Base-by-base conservation (phyloP, 352 stramenopile species). In the Thalassiosira mediterranea region DNA sequence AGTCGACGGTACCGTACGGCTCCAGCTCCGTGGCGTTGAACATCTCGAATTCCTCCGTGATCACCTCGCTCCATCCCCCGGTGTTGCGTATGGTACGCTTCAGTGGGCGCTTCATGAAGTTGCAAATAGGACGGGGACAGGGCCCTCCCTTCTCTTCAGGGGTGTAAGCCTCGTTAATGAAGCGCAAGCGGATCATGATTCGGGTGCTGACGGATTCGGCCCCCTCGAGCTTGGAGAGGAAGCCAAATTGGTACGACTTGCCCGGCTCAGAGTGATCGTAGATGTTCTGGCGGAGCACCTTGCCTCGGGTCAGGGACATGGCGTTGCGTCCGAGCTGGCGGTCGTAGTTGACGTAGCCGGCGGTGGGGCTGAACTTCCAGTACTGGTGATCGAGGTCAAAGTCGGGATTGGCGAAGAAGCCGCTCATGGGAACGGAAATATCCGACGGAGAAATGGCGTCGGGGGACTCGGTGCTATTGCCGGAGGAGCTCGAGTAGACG, bases 341-440 rank as follows among this genome's bases (percentile, higher is more conserved):
- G 46, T 76, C 66, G 25, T 53, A 56, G 15, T 5, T 32, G 19
- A 67, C 38, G 32, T 54, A 53, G 3, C 56, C 56, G 32, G 29
- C 29, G 21, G 44, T 48, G 26, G 58, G 15, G 26, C 44, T 47
- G 21, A 52, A 56, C 42, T 68, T 76, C 73, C 73, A 82, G 32
- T 70, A 82, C 46, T 72, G 51, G 51, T 68, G 42, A 8, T 32
- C 42, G 13, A 70, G 31, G 3, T 37, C 47, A 37, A 82, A 82
- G 31, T 64, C 51, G 4, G 65, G 58, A 62, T 82, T 82, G 38
- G 29, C 26, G 47, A 82, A 59, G 59, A 82, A 77, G 34, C 73
- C 73, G 34, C 7, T 13, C 34, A 13, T 13, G 34, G 34, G 34
- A 7, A 42, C 34, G 7, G 7, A 7, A 13, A 42, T 13, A 13